These are phyloP conservation scores for Oxyria digyna DNA, from an alignment of 148 eudicot genomes.

Conservation along the genomic window DNA sequence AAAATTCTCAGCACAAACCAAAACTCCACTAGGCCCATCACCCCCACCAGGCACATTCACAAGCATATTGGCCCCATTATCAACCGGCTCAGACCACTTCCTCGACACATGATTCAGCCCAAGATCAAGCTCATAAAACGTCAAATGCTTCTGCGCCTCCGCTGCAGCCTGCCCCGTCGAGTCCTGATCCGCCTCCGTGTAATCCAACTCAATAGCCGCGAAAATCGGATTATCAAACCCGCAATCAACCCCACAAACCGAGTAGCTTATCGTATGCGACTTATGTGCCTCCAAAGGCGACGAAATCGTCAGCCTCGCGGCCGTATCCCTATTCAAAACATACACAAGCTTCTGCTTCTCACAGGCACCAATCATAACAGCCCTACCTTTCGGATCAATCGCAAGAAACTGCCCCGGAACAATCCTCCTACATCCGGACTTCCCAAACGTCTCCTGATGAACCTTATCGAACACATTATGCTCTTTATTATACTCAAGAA, in stretches of 20 bases:
- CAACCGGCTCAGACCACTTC: slow-evolving; percentile 93
- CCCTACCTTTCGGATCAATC: slow-evolving; percentile 86
- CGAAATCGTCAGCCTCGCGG: slow-evolving; percentile 82
- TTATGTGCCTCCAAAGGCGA: slow-evolving; percentile 96
- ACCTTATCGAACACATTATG: slow-evolving; percentile 67
- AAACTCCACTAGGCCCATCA: slow-evolving; percentile 96
- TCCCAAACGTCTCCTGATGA: slow-evolving; percentile 92
- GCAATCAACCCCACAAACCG: slow-evolving; percentile 86
- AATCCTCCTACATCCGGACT: slow-evolving; percentile 82
- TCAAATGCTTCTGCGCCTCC: slow-evolving; percentile 85
- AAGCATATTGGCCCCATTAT: slow-evolving; percentile 95
- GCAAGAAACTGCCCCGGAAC: slow-evolving; percentile 92
- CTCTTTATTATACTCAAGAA: slow-evolving; percentile 70
- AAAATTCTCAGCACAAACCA: slow-evolving; percentile 96
- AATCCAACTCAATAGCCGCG: slow-evolving; percentile 95
- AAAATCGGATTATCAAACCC: slow-evolving; percentile 96
- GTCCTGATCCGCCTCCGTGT: slow-evolving; percentile 89
- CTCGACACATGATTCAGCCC: slow-evolving; percentile 98
- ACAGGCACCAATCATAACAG: slow-evolving; percentile 91
- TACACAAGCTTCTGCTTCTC: slow-evolving; percentile 97
- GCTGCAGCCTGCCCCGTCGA: slow-evolving; percentile 70
- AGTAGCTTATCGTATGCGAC: slow-evolving; percentile 65
- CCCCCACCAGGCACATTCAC: slow-evolving; percentile 97
- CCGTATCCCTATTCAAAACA: slow-evolving; percentile 83
- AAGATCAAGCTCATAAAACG: slow-evolving; percentile 92